Evolutionary conservation across 495 filamentous ascomycete species (phyloP), one percentile per base, ranked within the genome.

Genomic region (Tuber umbilicatum): DNA sequence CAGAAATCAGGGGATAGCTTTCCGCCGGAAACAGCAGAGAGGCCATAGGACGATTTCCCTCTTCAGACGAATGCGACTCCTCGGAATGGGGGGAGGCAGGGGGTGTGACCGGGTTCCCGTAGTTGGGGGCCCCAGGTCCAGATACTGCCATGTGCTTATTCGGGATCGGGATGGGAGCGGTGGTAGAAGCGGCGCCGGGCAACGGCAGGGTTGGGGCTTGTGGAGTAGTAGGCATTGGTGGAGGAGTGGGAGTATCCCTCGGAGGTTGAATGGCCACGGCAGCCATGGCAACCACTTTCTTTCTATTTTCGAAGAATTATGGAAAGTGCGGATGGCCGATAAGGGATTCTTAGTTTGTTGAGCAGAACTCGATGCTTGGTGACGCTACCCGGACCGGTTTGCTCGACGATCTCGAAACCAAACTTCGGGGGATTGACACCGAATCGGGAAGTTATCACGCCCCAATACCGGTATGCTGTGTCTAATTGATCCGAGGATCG

Each of bases 101-200:
- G 55, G 91, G 91, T 38, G 87, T 92, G 79, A 86, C 89, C 74
- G 86, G 87, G 47, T 87, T 86, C 73, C 88, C 84, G 68, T 85
- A 82, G 14, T 90, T 91, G 16, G 87, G 85, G 14, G 92, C 90
- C 0, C 92, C 92, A 14, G 94, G 88, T n/a, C 93, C 91, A 80
- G 93, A 94, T 70, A 90, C 86, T 12, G 93, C 92, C 21, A 97
- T 84, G 84, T 97, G 93, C 82, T 96, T 97, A 84, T 97, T 97
- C 14, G 95, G 94, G 37, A 97, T 87, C 19, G 92, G 88, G 17
- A 83, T 81, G 17, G 86, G 85, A 16, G 55, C n/a, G 67, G 83
- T 83, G 70, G 85, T 81, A 72, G 86, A 82, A 50, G 85, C 85
- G 75, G 86, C 86, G 9, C 85, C 76, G 40, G 85, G 82, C 50